Evolutionary conservation across 2,329 filamentous ascomycete species (phyloP).

Genomic region (Leptosphaerulina australis): DNA sequence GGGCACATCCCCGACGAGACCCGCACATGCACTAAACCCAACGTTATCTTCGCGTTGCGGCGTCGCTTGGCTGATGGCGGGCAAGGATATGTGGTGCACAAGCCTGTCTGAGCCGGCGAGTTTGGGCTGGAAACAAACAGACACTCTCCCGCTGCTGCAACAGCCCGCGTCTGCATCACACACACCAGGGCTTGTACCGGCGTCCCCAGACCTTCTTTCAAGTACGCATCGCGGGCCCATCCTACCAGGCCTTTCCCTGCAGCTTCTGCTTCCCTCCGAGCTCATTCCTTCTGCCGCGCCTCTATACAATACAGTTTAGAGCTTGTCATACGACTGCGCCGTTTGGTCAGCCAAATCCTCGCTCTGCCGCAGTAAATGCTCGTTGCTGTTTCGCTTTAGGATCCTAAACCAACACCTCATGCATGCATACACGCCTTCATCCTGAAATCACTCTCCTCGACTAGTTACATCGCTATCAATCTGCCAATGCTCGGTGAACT

Average conservation of each 20-base stretch:
- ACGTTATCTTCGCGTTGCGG: constrained; percentile 33
- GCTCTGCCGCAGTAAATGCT: constrained; percentile 31
- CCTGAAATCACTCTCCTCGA: constrained; percentile 41
- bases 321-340: constrained; percentile 32
- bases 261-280: constrained; percentile 30
- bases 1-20: constrained; percentile 40
- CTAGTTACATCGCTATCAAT: constrained; percentile 37
- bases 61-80: constrained; percentile 38
- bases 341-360: constrained; percentile 39
- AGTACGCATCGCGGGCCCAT: constrained; percentile 45
- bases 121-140: constrained; percentile 42
- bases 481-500: constrained; percentile 42
- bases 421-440: constrained; percentile 48
- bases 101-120: constrained; percentile 33
- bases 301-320: constrained; percentile 26
- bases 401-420: constrained; percentile 42
- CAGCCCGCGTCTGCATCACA: constrained; percentile 42
- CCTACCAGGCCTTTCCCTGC: constrained; percentile 43
- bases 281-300: constrained; percentile 31
- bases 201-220: constrained; percentile 42
- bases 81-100: constrained; percentile 35
- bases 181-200: constrained; percentile 42
- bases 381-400: constrained; percentile 43
- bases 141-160: constrained; percentile 42
- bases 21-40: constrained; percentile 40